Evolutionary conservation across 305 asterid species (phyloP).

Genomic region (Ajuga reptans): DNA sequence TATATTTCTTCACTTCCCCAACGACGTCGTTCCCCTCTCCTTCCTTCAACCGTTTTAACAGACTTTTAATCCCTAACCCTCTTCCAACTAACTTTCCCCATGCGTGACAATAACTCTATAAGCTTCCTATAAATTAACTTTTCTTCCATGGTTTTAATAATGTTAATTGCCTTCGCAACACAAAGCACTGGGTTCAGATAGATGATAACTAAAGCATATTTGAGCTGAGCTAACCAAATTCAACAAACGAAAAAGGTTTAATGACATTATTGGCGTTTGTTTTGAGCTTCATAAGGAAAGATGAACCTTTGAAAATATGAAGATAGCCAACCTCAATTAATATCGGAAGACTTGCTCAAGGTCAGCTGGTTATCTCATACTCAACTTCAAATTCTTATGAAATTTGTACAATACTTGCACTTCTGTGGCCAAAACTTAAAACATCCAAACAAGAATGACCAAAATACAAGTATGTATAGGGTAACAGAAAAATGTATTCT

Average conservation of each 20-base stretch:
- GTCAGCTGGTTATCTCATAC: neutral
- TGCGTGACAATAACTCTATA: no score
- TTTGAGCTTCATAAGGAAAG: neutral
- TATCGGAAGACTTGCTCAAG: neutral
- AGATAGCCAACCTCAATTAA: constrained; percentile 2
- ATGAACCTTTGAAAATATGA: neutral
- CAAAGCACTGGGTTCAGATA: neutral
- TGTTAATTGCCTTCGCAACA: neutral
- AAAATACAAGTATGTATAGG: neutral
- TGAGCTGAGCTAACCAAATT: neutral
- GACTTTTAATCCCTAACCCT: no score
- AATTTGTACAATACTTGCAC: neutral
- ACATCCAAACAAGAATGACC: constrained; percentile 11
- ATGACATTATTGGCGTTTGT: no score
- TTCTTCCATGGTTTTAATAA: neutral
- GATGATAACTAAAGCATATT: neutral
- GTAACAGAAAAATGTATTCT: neutral
- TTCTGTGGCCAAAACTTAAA: constrained; percentile 14
- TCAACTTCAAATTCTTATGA: neutral
- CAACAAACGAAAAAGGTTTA: neutral
- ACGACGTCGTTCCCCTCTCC: no score
- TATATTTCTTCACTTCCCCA: no score
- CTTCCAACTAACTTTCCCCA: no score
- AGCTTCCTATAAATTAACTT: neutral
- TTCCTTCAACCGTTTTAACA: no score